Percentiles rank a stretch among this genome's conserved stretches.
Evolutionary conservation across 441 rosid genomes (phyloP).

Genomic region (Kokia cookei): DNA sequence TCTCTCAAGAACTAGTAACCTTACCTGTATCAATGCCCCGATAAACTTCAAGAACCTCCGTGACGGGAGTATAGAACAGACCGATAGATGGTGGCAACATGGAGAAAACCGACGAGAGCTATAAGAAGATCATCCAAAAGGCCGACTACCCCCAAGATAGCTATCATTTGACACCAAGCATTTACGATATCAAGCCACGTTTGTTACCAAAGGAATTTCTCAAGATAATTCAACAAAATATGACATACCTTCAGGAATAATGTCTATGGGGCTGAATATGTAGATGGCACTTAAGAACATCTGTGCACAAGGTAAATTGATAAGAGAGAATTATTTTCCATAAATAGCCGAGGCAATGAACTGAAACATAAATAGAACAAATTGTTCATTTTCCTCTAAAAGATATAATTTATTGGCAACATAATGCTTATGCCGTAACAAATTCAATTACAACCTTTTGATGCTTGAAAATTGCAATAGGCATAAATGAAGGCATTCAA

Average conservation of each 20-base stretch:
- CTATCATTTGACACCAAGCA: conserved; percentile 24
- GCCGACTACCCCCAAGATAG: conserved; percentile 64
- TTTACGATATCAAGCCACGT: not conserved
- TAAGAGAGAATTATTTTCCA: not conserved
- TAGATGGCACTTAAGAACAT: conserved; percentile 57
- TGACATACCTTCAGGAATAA: conserved; percentile 74
- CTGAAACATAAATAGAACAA: not conserved
- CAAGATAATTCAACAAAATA: not conserved
- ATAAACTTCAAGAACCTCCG: conserved; percentile 35
- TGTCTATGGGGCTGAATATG: conserved; percentile 71
- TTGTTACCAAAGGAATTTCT: not conserved
- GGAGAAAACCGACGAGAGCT: conserved; percentile 59
- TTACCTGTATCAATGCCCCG: not conserved
- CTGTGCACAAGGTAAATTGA: conserved; percentile 32
- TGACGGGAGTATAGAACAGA: conserved; percentile 74
- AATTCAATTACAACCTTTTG: not conserved
- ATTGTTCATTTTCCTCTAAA: not conserved
- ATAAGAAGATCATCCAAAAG: conserved; percentile 70
- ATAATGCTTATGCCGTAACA: not conserved
- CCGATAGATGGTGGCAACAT: conserved; percentile 78
- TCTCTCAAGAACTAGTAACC: not conserved
- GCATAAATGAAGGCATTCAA: not conserved
- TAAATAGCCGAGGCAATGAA: not conserved
- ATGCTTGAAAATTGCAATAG: not conserved
- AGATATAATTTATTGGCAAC: not conserved